Evolutionary conservation across 2,329 filamentous ascomycete genomes (phyloP).

Genomic region (Penicillium sp.): DNA sequence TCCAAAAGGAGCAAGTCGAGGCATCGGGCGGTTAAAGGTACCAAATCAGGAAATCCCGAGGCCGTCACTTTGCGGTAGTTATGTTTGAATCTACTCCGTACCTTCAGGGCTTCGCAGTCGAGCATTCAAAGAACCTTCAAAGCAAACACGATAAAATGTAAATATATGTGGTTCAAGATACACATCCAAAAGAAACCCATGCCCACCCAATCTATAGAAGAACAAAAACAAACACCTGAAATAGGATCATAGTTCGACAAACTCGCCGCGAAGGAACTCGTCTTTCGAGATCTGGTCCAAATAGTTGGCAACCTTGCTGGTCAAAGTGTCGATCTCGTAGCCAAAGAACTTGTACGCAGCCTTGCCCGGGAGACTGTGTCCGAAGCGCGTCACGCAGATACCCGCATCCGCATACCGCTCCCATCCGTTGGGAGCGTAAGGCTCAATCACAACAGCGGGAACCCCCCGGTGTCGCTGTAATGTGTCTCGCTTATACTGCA

Average conservation of each 20-base stretch:
- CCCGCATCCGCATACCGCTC: conserved; percentile 56
- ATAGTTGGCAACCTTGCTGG: conserved; percentile 17
- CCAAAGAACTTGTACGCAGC: conserved; percentile 22
- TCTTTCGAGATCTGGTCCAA: conserved; percentile 14
- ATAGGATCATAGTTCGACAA: conserved; percentile 22
- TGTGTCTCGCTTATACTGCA: conserved; percentile 48
- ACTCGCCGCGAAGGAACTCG: conserved; percentile 17
- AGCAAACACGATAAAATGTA: no score
- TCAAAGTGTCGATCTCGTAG: conserved; percentile 16
- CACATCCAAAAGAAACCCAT: no score
- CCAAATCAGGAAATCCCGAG: not conserved
- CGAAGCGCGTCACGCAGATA: conserved; percentile 49
- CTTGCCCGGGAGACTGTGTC: conserved; percentile 28
- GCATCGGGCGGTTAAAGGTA: not conserved
- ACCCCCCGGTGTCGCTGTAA: conserved; percentile 42
- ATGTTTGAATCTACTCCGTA: no score
- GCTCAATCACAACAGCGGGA: conserved; percentile 52
- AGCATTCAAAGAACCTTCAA: not conserved
- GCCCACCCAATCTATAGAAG: not conserved
- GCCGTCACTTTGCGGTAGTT: no score
- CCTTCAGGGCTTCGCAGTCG: no score
- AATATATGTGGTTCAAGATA: no score
- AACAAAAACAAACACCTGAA: conserved; percentile 1
- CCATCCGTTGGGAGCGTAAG: conserved; percentile 54
- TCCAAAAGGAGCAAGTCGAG: not conserved